Evolutionary conservation across 306 rosid genomes (phyloP).

Genomic region (Prunus mongolica): DNA sequence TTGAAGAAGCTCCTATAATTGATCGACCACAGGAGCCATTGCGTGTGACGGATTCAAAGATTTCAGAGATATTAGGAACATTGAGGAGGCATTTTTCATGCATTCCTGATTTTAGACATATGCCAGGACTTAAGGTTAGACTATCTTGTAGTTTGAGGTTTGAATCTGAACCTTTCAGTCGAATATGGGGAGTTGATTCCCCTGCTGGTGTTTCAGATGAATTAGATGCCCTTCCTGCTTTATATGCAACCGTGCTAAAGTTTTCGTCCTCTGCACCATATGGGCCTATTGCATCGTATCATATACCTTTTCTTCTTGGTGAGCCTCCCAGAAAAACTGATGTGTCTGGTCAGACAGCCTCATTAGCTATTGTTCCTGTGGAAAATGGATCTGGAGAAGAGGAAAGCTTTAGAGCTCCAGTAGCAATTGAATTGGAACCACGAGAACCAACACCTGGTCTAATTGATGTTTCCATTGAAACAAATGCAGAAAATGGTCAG

Average conservation of each 20-base stretch:
- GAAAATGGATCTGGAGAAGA: conserved; percentile 54
- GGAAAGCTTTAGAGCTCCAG: conserved; percentile 52
- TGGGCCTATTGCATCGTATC: conserved; percentile 67
- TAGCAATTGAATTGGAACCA: conserved; percentile 81
- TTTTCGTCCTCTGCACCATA: conserved; percentile 87
- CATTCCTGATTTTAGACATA: conserved; percentile 87
- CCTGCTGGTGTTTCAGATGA: conserved; percentile 42
- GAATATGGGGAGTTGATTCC: conserved; percentile 44
- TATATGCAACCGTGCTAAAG: conserved; percentile 79
- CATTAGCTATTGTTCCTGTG: conserved; percentile 66
- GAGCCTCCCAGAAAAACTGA: conserved; percentile 48
- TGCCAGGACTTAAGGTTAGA: conserved; percentile 75
- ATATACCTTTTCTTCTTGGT: conserved; percentile 89
- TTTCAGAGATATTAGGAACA: conserved; percentile 64
- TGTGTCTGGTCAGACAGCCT: conserved; percentile 36
- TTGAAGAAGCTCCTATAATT: conserved; percentile 40
- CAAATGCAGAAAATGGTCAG: conserved; percentile 80
- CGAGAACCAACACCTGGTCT: conserved; percentile 89
- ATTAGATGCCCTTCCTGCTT: conserved; percentile 71
- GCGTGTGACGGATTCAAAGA: conserved; percentile 84
- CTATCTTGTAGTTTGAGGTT: conserved; percentile 70
- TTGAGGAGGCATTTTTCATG: conserved; percentile 77
- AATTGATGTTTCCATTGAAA: conserved; percentile 72
- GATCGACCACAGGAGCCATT: conserved; percentile 56
- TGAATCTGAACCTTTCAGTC: conserved; percentile 62